Percentiles rank a stretch among this genome's conserved stretches.
Conservation (phyloP, 2,329 filamentous ascomycete genomes). For the Ophiostoma quercus region DNA sequence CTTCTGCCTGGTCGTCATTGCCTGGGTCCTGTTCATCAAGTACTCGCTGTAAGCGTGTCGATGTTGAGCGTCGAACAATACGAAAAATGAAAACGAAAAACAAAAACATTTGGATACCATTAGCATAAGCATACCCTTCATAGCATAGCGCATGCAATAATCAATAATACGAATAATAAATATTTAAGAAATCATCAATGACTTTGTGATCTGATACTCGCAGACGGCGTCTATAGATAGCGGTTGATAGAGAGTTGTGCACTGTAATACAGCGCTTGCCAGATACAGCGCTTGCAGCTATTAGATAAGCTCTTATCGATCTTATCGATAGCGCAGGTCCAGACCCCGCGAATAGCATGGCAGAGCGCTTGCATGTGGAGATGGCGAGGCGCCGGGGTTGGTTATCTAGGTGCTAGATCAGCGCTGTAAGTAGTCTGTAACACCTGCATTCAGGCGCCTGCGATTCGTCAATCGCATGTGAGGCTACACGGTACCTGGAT, state of each 20-base stretch:
- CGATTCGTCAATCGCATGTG: background rate
- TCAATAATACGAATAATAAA: background rate
- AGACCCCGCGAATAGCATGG: background rate
- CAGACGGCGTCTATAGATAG: background rate
- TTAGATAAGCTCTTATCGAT: background rate
- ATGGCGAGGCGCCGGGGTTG: background rate
- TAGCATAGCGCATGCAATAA: background rate
- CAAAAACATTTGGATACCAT: too few relatives aligned
- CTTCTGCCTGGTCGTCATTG: constrained; percentile 26
- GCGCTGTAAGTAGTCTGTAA: background rate
- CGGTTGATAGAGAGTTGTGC: background rate
- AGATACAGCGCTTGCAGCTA: background rate
- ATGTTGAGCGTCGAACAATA: too few relatives aligned
- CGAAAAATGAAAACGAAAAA: too few relatives aligned
- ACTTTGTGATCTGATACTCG: background rate
- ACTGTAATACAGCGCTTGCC: background rate
- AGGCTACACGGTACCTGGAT: background rate
- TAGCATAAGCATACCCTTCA: too few relatives aligned
- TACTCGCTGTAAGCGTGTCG: constrained; percentile 19
- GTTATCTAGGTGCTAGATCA: background rate
- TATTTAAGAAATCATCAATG: too few relatives aligned
- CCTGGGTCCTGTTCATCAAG: constrained; percentile 30
- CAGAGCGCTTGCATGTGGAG: background rate
- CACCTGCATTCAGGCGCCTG: background rate
- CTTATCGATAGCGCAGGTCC: too few relatives aligned